Evolutionary conservation across 163 green algal genomes (phyloP), one percentile per base, ranked within the genome.

Genomic region (Prototheca cutis): DNA sequence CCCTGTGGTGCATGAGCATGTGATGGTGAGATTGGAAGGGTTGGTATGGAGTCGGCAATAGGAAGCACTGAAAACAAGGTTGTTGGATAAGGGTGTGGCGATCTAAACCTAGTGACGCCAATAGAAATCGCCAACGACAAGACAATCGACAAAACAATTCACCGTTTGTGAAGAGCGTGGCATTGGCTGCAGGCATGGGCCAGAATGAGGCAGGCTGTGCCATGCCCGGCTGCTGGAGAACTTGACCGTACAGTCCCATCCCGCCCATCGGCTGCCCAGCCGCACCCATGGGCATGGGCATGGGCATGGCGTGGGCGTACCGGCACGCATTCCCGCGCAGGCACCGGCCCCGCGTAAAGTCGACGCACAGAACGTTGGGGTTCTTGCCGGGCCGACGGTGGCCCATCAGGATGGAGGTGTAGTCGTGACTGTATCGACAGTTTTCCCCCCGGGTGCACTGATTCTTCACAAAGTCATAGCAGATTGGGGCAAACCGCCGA

Each of bases 401-500:
- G 25, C 51, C 58, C 23, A 63, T 48, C 17, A 78, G 79, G 52
- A 89, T 84, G 34, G 84, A 74, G 19, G 70, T 71, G 25, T 88
- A 78, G 76, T 93, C 84, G 60, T 93, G 84, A 10, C 64, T 81
- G 77, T 93, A 93, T 25, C 80, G 68, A 66, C 84, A 93, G 6
- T 87, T 76, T 4, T 63, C 51, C 18, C 82, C 84, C 3, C 83
- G 71, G 13, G 63, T 59, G 64, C 85, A 93, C 39, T 80, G 67
- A 39, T 79, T 80, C 69, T 89, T 89, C 1, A 90, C 83, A 71
- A 93, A 93, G 62, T 93, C 85, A 61, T 90, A 93, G 74, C 85
- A 93, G 61, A 90, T 90, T 34, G 82, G 73, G 1, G 71, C 66
- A 48, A 65, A 70, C 25, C 59, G 70, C 29, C 29, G 36, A 10